phyloP scores from a whole-genome alignment of 768 basidiomycete species.

The Paxillus rubicundulus region DNA sequence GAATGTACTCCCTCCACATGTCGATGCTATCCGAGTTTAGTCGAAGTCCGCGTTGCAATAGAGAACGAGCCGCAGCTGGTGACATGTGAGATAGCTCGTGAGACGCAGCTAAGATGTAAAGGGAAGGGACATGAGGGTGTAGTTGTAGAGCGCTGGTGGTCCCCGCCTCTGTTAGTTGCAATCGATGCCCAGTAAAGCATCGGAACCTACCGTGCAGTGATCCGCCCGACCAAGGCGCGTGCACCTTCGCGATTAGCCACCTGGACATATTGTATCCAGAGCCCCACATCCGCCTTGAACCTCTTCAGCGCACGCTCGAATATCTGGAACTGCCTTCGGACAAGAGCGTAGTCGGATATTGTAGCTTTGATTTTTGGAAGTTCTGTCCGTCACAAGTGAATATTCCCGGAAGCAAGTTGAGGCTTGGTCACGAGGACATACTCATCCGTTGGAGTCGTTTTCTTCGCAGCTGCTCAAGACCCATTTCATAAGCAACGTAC shows the following conservation, averaged over 20 bases:
- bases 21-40: constrained; percentile 68
- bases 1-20: constrained; percentile 88
- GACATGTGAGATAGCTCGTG: constrained; percentile 77
- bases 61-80: constrained; percentile 74
- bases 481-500: constrained; percentile 92
- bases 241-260: constrained; percentile 81
- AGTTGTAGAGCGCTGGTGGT: constrained; percentile 73
- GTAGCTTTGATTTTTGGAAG: constrained; percentile 44
- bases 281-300: constrained; percentile 82
- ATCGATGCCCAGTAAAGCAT: not conserved
- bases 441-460: constrained; percentile 74
- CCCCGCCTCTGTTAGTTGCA: constrained; percentile 5
- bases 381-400: constrained; percentile 20
- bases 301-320: constrained; percentile 87
- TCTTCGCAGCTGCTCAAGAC: constrained; percentile 73
- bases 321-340: constrained; percentile 82
- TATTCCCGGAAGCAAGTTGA: not conserved
- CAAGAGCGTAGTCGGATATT: constrained; percentile 82
- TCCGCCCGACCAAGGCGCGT: constrained; percentile 72
- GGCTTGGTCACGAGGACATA: constrained; percentile 34
- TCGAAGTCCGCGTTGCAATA: constrained; percentile 84
- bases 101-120: constrained; percentile 83
- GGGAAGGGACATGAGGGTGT: constrained; percentile 71
- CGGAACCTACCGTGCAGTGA: constrained; percentile 69
- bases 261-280: constrained; percentile 89